Conservation (phyloP, 352 stramenopile species). For the Phytopythium oedochilum region DNA sequence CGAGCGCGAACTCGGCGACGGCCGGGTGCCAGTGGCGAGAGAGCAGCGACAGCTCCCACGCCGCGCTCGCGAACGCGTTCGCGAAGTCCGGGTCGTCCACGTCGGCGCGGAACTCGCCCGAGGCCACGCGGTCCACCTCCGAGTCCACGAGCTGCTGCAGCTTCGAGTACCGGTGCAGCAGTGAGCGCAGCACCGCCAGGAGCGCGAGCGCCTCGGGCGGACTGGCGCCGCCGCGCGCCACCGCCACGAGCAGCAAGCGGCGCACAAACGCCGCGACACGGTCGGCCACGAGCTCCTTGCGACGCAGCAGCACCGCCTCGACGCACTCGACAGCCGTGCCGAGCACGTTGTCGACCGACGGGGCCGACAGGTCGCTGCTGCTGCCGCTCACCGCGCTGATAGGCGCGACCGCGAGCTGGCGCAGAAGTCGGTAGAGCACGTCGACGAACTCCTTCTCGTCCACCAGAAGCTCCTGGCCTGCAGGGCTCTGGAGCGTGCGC, state of each 20-base stretch:
- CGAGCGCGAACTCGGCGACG: conserved; percentile 59
- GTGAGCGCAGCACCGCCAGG: conserved; percentile 81
- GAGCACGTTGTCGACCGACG: conserved; percentile 29
- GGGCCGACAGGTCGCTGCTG: conserved; percentile 9
- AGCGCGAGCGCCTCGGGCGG: conserved; percentile 83
- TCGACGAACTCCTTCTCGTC: conserved; percentile 96
- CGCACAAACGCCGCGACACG: conserved; percentile 95
- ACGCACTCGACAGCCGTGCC: conserved; percentile 87
- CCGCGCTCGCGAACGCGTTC: conserved; percentile 92
- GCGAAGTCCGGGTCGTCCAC: conserved; percentile 94
- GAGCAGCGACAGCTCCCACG: conserved; percentile 91
- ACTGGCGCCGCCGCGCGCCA: conserved; percentile 17
- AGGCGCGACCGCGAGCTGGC: conserved; percentile 61
- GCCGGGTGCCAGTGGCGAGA: conserved; percentile 83
- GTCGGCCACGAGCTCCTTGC: conserved; percentile 93
- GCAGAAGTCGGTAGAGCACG: conserved; percentile 90
- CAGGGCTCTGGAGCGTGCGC: conserved; percentile 90
- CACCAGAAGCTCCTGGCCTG: conserved; percentile 92
- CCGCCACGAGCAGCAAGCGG: conserved; percentile 84
- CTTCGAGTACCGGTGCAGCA: conserved; percentile 92
- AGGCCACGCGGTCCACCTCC: conserved; percentile 92
- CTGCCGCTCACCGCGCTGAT: conserved; percentile 17
- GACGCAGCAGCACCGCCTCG: conserved; percentile 90
- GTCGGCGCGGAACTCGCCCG: conserved; percentile 89
- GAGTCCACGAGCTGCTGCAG: conserved; percentile 94